phyloP scores from a whole-genome alignment of 1,284 basidiomycete species.

The Stygiomarasmius scandens region DNA sequence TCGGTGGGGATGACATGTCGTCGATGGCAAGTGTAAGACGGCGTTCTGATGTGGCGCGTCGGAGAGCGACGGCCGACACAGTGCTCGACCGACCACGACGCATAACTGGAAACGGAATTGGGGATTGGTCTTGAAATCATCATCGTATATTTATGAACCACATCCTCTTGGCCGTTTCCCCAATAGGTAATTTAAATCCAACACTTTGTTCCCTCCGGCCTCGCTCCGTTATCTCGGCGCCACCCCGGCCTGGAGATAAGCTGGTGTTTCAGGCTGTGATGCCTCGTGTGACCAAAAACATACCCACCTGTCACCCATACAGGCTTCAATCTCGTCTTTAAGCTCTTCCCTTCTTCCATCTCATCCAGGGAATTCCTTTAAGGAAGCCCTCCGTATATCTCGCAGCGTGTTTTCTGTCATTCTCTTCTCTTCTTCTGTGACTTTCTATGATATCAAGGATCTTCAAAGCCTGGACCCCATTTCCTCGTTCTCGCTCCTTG shows the following conservation, averaged over 20 bases:
- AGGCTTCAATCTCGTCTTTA: no score
- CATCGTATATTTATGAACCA: not conserved
- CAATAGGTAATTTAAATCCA: not conserved
- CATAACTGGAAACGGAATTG: no score
- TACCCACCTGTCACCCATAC: no score
- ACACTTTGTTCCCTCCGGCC: not conserved
- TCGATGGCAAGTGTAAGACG: not conserved
- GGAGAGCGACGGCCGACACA: slow-evolving; percentile 47
- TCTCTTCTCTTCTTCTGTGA: no score
- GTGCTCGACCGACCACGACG: slow-evolving; percentile 50
- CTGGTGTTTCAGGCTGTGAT: not conserved
- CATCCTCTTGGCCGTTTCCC: not conserved
- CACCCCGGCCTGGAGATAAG: not conserved
- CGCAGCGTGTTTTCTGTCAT: no score
- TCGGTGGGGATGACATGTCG: slow-evolving; percentile 9
- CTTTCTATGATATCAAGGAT: no score
- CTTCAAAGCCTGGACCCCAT: no score
- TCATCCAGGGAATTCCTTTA: no score
- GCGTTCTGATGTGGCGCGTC: slow-evolving; percentile 50
- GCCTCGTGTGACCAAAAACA: not conserved
- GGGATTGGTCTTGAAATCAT: no score
- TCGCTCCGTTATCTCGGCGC: not conserved
- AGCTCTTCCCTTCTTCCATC: no score
- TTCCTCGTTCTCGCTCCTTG: no score
- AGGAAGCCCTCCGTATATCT: no score